Percentiles rank a stretch among this genome's conserved stretches.
Conservation (phyloP, 805 yeast species). For the Naumovozyma castellii region DNA sequence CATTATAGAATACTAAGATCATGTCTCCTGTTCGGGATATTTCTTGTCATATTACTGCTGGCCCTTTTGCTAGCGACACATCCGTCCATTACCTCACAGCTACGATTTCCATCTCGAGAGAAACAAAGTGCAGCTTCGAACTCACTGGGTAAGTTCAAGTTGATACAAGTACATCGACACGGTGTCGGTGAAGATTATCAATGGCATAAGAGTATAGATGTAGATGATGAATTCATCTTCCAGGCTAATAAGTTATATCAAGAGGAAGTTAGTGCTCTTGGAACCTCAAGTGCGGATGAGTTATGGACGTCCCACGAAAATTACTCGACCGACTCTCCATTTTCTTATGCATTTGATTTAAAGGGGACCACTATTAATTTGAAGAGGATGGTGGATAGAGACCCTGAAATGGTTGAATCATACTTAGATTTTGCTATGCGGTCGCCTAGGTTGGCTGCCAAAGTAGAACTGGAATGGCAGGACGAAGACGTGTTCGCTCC, state of each 20-base stretch:
- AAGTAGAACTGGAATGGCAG: conserved; percentile 55
- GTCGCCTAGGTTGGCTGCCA: conserved; percentile 20
- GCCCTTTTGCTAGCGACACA: too few relatives aligned
- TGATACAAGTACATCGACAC: conserved; percentile 20
- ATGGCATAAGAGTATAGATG: conserved; percentile 15
- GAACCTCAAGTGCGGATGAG: conserved; percentile 4
- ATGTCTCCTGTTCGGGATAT: too few relatives aligned
- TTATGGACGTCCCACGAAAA: conserved; percentile 16
- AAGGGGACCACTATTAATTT: conserved; percentile 10
- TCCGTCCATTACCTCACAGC: too few relatives aligned
- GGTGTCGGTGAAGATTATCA: conserved; percentile 11
- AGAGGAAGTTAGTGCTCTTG: not conserved
- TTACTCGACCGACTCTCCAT: conserved; percentile 21
- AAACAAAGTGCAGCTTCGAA: too few relatives aligned
- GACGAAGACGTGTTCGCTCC: conserved; percentile 52
- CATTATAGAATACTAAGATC: too few relatives aligned
- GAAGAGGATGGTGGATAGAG: conserved; percentile 36
- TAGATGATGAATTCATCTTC: conserved; percentile 2
- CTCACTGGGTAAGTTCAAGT: conserved; percentile 11
- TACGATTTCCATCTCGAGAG: too few relatives aligned
- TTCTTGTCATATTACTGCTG: too few relatives aligned
- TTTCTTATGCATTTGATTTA: conserved; percentile 14
- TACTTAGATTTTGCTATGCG: conserved; percentile 49
- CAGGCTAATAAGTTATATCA: not conserved
- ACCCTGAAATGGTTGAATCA: conserved; percentile 57